A percentile compares a stretch with the other conserved stretches of the same genome.
Conservation (phyloP, 768 basidiomycete genomes). For the Lactarius trivialis region DNA sequence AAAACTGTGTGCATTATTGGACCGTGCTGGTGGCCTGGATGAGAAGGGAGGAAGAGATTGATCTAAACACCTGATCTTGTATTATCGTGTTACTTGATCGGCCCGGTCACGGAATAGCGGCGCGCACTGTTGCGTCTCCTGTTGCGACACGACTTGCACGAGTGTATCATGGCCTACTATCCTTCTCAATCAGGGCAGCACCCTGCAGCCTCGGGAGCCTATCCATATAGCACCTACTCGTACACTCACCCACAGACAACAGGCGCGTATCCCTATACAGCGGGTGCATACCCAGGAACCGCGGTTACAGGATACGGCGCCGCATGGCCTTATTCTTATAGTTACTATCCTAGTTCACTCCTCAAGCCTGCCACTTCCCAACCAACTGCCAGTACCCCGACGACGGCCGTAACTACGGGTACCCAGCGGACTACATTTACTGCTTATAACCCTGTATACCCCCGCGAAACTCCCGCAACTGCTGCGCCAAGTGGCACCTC, state of each 20-base stretch:
- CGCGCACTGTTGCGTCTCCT: neutral
- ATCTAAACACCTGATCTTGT: neutral
- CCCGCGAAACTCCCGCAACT: slow-evolving; percentile 43
- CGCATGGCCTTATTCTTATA: slow-evolving; percentile 62
- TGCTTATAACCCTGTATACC: slow-evolving; percentile 38
- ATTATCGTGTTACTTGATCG: neutral
- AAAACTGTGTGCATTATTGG: slow-evolving; percentile 66
- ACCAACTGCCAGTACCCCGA: slow-evolving; percentile 19
- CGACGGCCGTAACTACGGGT: slow-evolving; percentile 20
- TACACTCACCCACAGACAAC: slow-evolving; percentile 32
- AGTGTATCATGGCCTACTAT: slow-evolving; percentile 30
- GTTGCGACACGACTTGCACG: neutral
- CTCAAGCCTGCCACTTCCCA: slow-evolving; percentile 25
- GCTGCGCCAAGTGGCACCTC: slow-evolving; percentile 34
- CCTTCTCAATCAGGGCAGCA: slow-evolving; percentile 24
- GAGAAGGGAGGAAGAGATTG: slow-evolving; percentile 37
- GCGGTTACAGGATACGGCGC: slow-evolving; percentile 60
- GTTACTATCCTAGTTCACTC: slow-evolving; percentile 35
- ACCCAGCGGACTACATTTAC: slow-evolving; percentile 26
- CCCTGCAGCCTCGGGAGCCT: slow-evolving; percentile 43
- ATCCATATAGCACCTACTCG: slow-evolving; percentile 58
- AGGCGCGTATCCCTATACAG: slow-evolving; percentile 45
- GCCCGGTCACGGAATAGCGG: neutral
- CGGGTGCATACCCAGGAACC: slow-evolving; percentile 48
- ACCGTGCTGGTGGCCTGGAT: slow-evolving; percentile 61